These are phyloP conservation scores for Botrytis hyacinthi DNA, from an alignment of 2,329 filamentous ascomycete genomes.

Conservation along the genomic window DNA sequence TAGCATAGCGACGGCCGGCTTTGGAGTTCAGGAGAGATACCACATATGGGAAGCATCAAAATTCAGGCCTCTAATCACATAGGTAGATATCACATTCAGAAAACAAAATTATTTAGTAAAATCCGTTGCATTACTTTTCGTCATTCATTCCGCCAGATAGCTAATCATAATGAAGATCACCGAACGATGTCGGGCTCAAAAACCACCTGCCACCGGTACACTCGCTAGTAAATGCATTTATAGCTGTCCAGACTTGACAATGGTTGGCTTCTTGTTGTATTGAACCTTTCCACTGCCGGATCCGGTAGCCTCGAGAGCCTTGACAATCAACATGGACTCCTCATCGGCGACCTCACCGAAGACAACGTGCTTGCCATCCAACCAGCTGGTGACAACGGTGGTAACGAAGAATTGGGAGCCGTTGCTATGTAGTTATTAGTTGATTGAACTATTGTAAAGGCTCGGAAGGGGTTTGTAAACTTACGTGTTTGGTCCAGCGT, in stretches of 20 bases:
- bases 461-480: slow-evolving; percentile 48
- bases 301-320: slow-evolving; percentile 61
- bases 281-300: slow-evolving; percentile 54
- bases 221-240: slow-evolving; percentile 41
- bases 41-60: slow-evolving; percentile 22
- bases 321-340: slow-evolving; percentile 51
- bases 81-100: neutral
- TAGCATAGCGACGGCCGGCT: slow-evolving; percentile 36
- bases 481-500: slow-evolving; percentile 90
- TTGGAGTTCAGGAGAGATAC: slow-evolving; percentile 38
- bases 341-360: slow-evolving; percentile 66
- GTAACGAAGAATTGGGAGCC: slow-evolving; percentile 99
- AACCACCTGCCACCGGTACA: slow-evolving; percentile 22
- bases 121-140: slow-evolving; percentile 20
- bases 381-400: slow-evolving; percentile 88
- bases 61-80: neutral
- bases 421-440: slow-evolving; percentile 65
- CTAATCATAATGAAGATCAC: slow-evolving; percentile 18
- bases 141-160: slow-evolving; percentile 18
- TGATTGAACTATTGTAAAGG: slow-evolving; percentile 61
- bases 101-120: slow-evolving; percentile 20
- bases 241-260: slow-evolving; percentile 49
- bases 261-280: slow-evolving; percentile 57
- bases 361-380: slow-evolving; percentile 95
- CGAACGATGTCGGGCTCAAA: slow-evolving; percentile 22